Conservation (phyloP, 768 basidiomycete genomes). For the Tricholoma saponaceum region DNA sequence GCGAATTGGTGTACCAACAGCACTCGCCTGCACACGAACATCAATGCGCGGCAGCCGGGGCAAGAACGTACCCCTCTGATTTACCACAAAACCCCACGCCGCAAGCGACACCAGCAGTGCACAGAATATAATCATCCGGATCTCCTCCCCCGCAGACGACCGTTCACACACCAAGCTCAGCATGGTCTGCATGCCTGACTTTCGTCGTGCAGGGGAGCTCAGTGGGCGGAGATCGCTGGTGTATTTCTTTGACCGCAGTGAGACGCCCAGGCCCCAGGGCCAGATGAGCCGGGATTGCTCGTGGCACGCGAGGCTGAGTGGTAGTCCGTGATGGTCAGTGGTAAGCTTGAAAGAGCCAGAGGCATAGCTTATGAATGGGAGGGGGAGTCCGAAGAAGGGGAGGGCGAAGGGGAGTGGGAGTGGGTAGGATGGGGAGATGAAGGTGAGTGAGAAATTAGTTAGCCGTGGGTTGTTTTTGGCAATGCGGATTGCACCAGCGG, state of each 20-base stretch:
- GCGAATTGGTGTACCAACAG: conserved; percentile 2
- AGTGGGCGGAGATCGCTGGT: conserved; percentile 37
- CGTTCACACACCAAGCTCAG: conserved; percentile 48
- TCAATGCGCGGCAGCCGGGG: neutral
- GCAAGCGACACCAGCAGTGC: conserved; percentile 45
- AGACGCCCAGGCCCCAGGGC: conserved; percentile 46
- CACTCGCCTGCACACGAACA: neutral
- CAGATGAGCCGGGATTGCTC: conserved; percentile 46
- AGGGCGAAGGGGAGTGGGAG: conserved; percentile 44
- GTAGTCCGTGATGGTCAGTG: conserved; percentile 63
- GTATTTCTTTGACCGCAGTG: conserved; percentile 33
- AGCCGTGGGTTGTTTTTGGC: conserved; percentile 66
- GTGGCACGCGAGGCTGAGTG: conserved; percentile 44
- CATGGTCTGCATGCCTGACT: conserved; percentile 36
- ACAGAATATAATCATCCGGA: conserved; percentile 55
- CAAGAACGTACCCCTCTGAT: conserved; percentile 2
- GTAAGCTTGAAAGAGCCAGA: conserved; percentile 55
- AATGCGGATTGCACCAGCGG: conserved; percentile 55
- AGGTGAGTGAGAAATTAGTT: conserved; percentile 58
- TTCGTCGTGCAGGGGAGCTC: conserved; percentile 31
- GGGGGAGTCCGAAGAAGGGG: conserved; percentile 30
- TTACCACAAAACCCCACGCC: conserved; percentile 40
- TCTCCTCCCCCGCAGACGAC: conserved; percentile 66
- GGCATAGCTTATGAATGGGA: conserved; percentile 39
- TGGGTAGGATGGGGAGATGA: conserved; percentile 52